Conservation (phyloP, 306 rosid species). For the Argentina anserina region DNA sequence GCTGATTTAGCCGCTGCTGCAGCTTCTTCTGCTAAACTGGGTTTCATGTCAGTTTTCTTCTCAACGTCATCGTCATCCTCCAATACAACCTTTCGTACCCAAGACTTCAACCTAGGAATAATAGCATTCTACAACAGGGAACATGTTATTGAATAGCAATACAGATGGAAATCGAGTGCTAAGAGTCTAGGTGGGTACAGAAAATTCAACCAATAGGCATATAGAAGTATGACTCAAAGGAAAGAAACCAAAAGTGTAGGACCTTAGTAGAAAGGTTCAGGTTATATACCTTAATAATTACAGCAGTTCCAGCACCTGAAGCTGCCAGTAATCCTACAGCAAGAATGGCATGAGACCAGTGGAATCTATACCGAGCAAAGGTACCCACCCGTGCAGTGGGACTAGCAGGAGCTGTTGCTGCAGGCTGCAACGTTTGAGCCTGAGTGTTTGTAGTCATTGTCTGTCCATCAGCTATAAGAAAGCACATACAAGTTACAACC, state of each 20-base stretch:
- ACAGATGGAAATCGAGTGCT: conserved; percentile 14
- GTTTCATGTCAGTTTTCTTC: conserved; percentile 47
- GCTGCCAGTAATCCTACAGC: conserved; percentile 72
- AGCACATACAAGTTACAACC: conserved; percentile 18
- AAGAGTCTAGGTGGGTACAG: conserved; percentile 10
- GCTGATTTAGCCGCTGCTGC: conserved; percentile 92
- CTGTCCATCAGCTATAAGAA: conserved; percentile 50
- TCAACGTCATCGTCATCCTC: conserved; percentile 53
- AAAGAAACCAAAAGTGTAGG: conserved; percentile 20
- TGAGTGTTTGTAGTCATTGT: conserved; percentile 43
- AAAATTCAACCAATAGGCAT: conserved; percentile 18
- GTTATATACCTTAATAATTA: conserved; percentile 68
- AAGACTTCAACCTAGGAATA: conserved; percentile 83
- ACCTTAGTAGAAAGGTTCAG: conserved; percentile 12
- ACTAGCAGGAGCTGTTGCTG: conserved; percentile 40
- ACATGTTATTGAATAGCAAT: conserved; percentile 16
- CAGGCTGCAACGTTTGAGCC: conserved; percentile 56
- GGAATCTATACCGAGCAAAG: conserved; percentile 50
- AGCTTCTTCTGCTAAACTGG: conserved; percentile 71
- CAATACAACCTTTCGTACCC: conserved; percentile 78
- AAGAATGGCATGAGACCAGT: conserved; percentile 77
- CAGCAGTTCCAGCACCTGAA: conserved; percentile 80
- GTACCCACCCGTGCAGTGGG: conserved; percentile 39
- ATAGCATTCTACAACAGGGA: conserved; percentile 60
- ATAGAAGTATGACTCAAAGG: conserved; percentile 12